These are phyloP conservation scores for Cutaneotrichosporon sp. DNA, from an alignment of 1,284 basidiomycete species.

Conservation along the genomic window DNA sequence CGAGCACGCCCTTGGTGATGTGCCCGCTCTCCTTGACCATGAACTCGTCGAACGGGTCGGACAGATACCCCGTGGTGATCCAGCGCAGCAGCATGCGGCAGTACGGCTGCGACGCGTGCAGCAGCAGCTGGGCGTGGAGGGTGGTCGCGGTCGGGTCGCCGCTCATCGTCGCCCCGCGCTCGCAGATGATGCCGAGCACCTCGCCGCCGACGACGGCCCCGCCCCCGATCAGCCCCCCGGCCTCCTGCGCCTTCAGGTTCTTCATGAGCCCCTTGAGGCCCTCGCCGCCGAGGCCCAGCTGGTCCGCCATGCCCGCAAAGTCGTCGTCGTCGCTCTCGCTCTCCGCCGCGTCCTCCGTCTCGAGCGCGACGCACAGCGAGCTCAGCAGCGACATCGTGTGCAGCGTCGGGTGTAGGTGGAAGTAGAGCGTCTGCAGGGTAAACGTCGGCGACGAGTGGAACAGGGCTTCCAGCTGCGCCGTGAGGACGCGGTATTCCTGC, in stretches of 20 bases:
- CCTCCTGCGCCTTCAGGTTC: conserved; percentile 59
- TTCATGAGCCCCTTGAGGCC: conserved; percentile 80
- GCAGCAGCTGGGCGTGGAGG: conserved; percentile 73
- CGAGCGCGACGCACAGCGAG: conserved; percentile 59
- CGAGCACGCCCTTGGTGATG: conserved; percentile 81
- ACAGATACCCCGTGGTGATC: conserved; percentile 75
- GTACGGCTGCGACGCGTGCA: conserved; percentile 81
- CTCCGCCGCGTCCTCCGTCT: conserved; percentile 54
- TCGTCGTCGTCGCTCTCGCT: conserved; percentile 48
- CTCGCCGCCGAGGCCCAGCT: conserved; percentile 76
- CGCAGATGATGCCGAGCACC: conserved; percentile 80
- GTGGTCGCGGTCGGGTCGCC: conserved; percentile 81
- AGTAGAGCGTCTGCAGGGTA: conserved; percentile 94
- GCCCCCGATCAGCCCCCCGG: conserved; percentile 54
- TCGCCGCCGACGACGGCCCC: conserved; percentile 82
- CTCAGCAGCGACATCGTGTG: conserved; percentile 73
- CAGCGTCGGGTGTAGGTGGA: conserved; percentile 91
- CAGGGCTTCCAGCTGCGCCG: conserved; percentile 91
- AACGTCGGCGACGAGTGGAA: conserved; percentile 86
- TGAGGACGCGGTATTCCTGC: conserved; percentile 88
- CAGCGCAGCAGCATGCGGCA: conserved; percentile 78
- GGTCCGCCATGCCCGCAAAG: conserved; percentile 70
- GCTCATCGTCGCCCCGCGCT: conserved; percentile 78
- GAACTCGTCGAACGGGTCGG: conserved; percentile 88
- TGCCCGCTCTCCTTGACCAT: conserved; percentile 89